Evolutionary conservation across 176 grass and related monocot genomes (phyloP).

Genomic region (Ananas comosus): DNA sequence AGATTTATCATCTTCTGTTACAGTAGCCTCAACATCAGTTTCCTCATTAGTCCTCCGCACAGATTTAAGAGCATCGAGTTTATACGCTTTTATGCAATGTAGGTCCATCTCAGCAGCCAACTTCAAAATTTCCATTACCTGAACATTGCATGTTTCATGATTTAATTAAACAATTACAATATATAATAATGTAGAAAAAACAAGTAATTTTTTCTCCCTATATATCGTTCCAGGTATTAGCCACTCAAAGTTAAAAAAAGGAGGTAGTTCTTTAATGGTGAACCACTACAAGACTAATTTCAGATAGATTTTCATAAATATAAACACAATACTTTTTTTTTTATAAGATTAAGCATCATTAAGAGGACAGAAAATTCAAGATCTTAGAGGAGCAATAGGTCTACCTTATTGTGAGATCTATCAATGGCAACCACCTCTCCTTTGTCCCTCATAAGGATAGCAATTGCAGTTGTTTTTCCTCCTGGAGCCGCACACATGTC

Average conservation of each 20-base stretch:
- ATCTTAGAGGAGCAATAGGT: constrained; percentile 9
- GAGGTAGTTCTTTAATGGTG: too few relatives aligned
- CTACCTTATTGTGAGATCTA: constrained; percentile 99
- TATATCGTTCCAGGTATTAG: too few relatives aligned
- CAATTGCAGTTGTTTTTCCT: constrained; percentile 96
- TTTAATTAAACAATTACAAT: constrained; percentile 4
- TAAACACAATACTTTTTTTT: not conserved
- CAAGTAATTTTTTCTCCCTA: not conserved
- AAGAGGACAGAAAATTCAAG: constrained; percentile 5
- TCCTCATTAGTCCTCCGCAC: constrained; percentile 29
- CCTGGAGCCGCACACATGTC: constrained; percentile 97
- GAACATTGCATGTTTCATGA: constrained; percentile 38
- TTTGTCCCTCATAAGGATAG: constrained; percentile 79
- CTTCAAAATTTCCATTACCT: constrained; percentile 95
- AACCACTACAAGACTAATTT: too few relatives aligned
- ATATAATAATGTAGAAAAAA: constrained; percentile 10
- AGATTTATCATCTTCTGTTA: constrained; percentile 11
- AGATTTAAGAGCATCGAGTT: constrained; percentile 94
- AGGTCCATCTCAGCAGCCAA: constrained; percentile 90
- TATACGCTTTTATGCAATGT: constrained; percentile 92
- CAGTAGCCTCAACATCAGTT: constrained; percentile 15
- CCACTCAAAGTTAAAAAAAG: too few relatives aligned
- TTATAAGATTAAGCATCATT: not conserved
- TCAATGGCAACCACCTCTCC: constrained; percentile 85
- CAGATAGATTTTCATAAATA: not conserved